Percentiles rank a stretch among this genome's conserved stretches.
Conservation (phyloP, 306 rosid genomes). For the Abrus precatorius region DNA sequence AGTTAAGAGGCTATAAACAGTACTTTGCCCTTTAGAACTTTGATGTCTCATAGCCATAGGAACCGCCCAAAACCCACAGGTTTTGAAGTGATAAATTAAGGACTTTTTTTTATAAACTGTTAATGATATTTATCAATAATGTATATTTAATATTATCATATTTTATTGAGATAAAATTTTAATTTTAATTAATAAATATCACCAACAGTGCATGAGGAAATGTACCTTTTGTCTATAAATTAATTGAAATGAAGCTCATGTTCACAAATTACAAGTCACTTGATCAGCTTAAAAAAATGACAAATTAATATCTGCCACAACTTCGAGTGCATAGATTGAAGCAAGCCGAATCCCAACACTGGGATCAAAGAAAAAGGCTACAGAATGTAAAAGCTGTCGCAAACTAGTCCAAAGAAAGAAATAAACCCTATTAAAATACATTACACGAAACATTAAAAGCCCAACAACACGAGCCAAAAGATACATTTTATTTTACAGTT, state of each 20-base stretch:
- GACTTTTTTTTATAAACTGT: too few relatives aligned
- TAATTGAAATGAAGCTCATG: slow-evolving; percentile 28
- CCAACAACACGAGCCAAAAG: slow-evolving; percentile 50
- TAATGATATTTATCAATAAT: too few relatives aligned
- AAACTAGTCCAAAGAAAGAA: slow-evolving; percentile 59
- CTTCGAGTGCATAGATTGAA: slow-evolving; percentile 1
- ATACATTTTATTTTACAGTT: slow-evolving; percentile 42
- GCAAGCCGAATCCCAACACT: slow-evolving; percentile 34
- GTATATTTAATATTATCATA: too few relatives aligned
- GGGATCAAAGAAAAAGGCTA: slow-evolving; percentile 11
- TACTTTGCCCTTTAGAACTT: slow-evolving; percentile 16
- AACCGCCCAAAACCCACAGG: slow-evolving; percentile 12
- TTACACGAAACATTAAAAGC: slow-evolving; percentile 42
- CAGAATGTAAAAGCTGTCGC: slow-evolving; percentile 49
- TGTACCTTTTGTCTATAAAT: not conserved
- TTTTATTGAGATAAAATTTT: too few relatives aligned
- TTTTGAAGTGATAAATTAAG: not conserved
- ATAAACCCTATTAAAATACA: slow-evolving; percentile 48
- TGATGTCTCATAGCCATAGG: not conserved
- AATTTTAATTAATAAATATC: too few relatives aligned
- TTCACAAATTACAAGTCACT: slow-evolving; percentile 35
- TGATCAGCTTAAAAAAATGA: slow-evolving; percentile 7
- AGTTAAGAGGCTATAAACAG: not conserved
- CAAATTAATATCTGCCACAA: slow-evolving; percentile 18
- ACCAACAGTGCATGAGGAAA: too few relatives aligned